These are phyloP conservation scores for Picea engelmannii DNA, from an alignment of 83 land plant genomes.

Conservation along the genomic window DNA sequence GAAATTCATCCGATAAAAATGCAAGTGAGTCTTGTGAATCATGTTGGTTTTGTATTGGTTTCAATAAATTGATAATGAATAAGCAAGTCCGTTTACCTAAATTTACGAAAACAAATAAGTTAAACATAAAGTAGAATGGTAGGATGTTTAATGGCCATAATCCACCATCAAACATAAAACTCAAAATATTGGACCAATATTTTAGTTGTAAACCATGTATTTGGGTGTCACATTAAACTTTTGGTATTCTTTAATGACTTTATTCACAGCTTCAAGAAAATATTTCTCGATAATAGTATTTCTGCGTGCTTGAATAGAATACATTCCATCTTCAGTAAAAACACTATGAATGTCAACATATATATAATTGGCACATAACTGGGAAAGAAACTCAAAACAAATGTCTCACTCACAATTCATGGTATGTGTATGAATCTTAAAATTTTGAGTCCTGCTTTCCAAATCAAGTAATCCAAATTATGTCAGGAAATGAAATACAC, in stretches of 20 bases:
- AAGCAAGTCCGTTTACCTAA: too few species aligned
- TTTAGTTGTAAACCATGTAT: slow-evolving; percentile 95
- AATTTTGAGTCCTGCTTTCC: slow-evolving; percentile 94
- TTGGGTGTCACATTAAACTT: slow-evolving; percentile 99
- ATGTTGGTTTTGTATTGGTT: too few species aligned
- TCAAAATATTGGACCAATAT: background rate
- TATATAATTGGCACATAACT: slow-evolving; percentile 96
- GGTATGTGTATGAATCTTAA: slow-evolving; percentile 96
- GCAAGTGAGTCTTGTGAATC: too few species aligned
- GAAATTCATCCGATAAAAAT: too few species aligned
- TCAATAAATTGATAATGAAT: too few species aligned
- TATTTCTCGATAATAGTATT: slow-evolving; percentile 98
- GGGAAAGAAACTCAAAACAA: slow-evolving; percentile 93
- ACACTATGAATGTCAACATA: slow-evolving; percentile 97
- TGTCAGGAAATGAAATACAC: too few species aligned
- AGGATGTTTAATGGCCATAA: too few species aligned
- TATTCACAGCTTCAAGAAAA: slow-evolving; percentile 96
- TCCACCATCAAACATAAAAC: too few species aligned
- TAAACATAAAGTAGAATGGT: too few species aligned
- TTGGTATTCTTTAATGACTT: slow-evolving; percentile 97
- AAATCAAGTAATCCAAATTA: slow-evolving; percentile 97
- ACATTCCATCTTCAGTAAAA: slow-evolving; percentile 99
- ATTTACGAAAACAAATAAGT: too few species aligned
- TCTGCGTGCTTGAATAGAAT: slow-evolving; percentile 95
- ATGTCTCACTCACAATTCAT: slow-evolving; percentile 99